phyloP scores from a whole-genome alignment of 2,329 filamentous ascomycete genomes.

The Trichoderma endophyticum region DNA sequence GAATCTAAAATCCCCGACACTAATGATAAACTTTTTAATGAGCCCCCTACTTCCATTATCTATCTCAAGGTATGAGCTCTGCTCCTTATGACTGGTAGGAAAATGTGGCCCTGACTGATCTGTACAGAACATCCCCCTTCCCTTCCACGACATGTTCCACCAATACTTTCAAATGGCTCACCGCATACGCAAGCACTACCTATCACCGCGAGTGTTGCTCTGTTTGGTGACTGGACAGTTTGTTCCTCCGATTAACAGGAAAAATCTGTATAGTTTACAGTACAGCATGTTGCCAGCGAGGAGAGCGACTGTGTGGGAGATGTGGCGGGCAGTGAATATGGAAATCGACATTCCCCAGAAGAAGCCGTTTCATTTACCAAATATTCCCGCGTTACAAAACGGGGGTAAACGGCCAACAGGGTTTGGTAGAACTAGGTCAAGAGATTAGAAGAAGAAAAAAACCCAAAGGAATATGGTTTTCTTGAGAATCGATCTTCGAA shows the following conservation, averaged over 20 bases:
- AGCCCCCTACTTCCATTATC: conserved; percentile 74
- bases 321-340: conserved; percentile 72
- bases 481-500: neutral
- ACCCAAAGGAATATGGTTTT: neutral
- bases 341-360: conserved; percentile 41
- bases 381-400: conserved; percentile 34
- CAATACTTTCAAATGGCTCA: conserved; percentile 95
- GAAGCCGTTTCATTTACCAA: conserved; percentile 38
- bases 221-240: conserved; percentile 88
- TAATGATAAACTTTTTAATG: conserved; percentile 40
- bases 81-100: neutral
- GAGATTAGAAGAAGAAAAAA: neutral
- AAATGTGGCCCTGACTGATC: neutral
- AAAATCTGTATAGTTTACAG: conserved; percentile 91
- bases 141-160: conserved; percentile 91
- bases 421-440: conserved; percentile 29
- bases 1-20: conserved; percentile 42
- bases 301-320: conserved; percentile 74
- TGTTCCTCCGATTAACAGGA: conserved; percentile 90
- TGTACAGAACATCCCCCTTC: conserved; percentile 75
- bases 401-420: conserved; percentile 30
- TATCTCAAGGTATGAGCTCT: conserved; percentile 67
- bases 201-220: conserved; percentile 82
- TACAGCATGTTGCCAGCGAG: conserved; percentile 94
- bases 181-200: conserved; percentile 91